These are phyloP conservation scores for Huntiella abstrusa DNA, from an alignment of 2,329 filamentous ascomycete species.

Conservation along the genomic window DNA sequence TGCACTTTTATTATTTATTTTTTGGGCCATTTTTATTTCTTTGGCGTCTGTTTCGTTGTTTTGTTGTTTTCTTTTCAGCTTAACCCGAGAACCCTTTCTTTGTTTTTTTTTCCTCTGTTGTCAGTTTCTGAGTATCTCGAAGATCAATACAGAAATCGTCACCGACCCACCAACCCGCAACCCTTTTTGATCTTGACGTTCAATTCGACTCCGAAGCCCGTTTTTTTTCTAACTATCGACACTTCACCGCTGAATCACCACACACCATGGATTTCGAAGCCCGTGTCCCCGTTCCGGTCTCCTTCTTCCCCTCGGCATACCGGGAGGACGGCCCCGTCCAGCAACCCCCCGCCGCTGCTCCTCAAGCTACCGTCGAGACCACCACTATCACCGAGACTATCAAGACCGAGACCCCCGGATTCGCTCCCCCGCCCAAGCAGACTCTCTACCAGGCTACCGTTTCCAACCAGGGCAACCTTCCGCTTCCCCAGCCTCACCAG, in stretches of 20 bases:
- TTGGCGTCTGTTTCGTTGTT: neutral
- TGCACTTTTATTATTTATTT: neutral
- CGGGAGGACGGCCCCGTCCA: conserved; percentile 30
- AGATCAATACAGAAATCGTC: neutral
- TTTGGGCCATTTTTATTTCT: neutral
- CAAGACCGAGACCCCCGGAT: conserved; percentile 5
- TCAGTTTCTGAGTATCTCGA: neutral
- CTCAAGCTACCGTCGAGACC: conserved; percentile 12
- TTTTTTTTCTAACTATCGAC: neutral
- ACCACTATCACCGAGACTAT: conserved; percentile 18
- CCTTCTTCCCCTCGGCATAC: conserved; percentile 99
- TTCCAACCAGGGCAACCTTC: conserved; percentile 3
- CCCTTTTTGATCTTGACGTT: neutral
- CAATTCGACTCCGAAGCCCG: neutral
- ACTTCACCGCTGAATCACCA: neutral
- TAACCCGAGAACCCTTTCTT: neutral
- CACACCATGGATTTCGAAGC: conserved; percentile 99
- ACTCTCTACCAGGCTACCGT: conserved; percentile 11
- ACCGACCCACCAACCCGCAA: neutral
- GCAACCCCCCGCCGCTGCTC: conserved; percentile 17
- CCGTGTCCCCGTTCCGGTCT: conserved; percentile 97
- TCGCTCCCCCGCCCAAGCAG: conserved; percentile 7
- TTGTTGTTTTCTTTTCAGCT: neutral
- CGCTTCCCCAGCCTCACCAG: conserved; percentile 5
- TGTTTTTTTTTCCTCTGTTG: neutral